Evolutionary conservation across 441 rosid species (phyloP).

Genomic region (Erodium trifolium): DNA sequence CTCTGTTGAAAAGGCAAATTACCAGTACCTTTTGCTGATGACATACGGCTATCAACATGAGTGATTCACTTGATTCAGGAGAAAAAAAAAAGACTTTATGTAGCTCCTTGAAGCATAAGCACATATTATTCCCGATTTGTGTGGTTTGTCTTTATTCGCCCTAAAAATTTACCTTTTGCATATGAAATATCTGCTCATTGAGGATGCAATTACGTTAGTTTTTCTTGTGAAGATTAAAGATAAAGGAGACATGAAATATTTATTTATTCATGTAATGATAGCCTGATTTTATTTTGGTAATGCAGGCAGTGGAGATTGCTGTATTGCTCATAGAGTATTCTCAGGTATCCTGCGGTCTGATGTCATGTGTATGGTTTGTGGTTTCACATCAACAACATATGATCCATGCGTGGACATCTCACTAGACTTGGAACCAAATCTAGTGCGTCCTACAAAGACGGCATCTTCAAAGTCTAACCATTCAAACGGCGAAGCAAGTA

Average conservation of each 20-base stretch:
- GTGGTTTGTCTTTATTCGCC: background rate
- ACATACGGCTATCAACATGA: too few species aligned
- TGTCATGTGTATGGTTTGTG: slow-evolving; percentile 75
- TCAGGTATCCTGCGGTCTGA: slow-evolving; percentile 70
- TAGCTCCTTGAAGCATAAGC: background rate
- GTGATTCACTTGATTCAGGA: too few species aligned
- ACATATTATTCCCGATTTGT: background rate
- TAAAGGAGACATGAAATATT: too few species aligned
- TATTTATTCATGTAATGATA: background rate
- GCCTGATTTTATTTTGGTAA: slow-evolving; percentile 15
- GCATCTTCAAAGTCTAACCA: slow-evolving; percentile 29
- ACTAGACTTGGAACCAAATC: slow-evolving; percentile 52
- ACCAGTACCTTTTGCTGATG: too few species aligned
- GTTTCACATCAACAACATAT: slow-evolving; percentile 68
- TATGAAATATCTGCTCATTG: background rate
- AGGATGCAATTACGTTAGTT: background rate
- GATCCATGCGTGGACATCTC: slow-evolving; percentile 73
- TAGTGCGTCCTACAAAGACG: slow-evolving; percentile 29
- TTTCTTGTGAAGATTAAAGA: too few species aligned
- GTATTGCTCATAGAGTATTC: slow-evolving; percentile 63
- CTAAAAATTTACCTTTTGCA: background rate
- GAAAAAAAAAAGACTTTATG: too few species aligned
- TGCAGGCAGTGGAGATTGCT: slow-evolving; percentile 64
- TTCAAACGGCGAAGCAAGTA: slow-evolving; percentile 39
- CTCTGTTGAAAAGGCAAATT: too few species aligned